Evolutionary conservation across 225 moss, liverwort and hornwort species (phyloP).

Genomic region (Lunularia cruciata): DNA sequence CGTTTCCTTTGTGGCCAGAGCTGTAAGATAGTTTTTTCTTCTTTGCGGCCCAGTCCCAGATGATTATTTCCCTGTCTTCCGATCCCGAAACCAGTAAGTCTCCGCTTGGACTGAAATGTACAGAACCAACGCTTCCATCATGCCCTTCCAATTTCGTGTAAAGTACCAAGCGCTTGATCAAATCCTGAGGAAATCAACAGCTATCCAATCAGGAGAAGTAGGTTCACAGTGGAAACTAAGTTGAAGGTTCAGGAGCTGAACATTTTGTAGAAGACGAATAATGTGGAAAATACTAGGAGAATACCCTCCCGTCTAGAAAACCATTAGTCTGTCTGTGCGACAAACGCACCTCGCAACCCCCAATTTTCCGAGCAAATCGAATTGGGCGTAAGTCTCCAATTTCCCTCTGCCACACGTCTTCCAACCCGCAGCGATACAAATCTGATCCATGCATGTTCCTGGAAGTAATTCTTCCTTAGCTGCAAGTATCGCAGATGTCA

Average conservation of each 20-base stretch:
- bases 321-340: no score
- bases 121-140: slow-evolving; percentile 71
- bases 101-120: slow-evolving; percentile 79
- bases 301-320: no score
- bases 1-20: slow-evolving; percentile 63
- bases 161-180: slow-evolving; percentile 63
- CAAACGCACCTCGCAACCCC: slow-evolving; percentile 84
- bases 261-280: no score
- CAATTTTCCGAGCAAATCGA: slow-evolving; percentile 65
- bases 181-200: no score
- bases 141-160: slow-evolving; percentile 68
- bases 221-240: no score
- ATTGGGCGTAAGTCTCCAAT: slow-evolving; percentile 60
- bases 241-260: no score
- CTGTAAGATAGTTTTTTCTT: slow-evolving; percentile 52
- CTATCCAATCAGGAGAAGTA: no score
- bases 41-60: slow-evolving; percentile 91
- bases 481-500: no score
- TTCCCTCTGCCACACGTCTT: slow-evolving; percentile 83
- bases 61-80: slow-evolving; percentile 74
- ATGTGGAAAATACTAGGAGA: no score
- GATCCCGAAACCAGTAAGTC: slow-evolving; percentile 87
- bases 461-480: no score
- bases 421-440: slow-evolving; percentile 64
- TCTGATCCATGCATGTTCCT: slow-evolving; percentile 43